Base-by-base conservation (phyloP, 208 protist genomes). In the Tritrichomonas musculus region DNA sequence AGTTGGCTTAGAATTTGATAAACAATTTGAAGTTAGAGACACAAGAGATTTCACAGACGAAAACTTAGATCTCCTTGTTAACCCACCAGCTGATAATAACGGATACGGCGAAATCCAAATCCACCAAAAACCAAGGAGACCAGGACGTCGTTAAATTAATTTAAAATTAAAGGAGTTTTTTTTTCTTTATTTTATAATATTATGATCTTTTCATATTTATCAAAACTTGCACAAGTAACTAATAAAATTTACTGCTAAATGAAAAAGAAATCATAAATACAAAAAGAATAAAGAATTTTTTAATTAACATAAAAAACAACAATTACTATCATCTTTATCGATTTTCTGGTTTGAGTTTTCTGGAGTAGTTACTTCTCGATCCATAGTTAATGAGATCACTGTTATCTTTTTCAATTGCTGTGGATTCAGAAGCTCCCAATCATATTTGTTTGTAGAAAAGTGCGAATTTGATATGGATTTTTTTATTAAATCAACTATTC, bases 1-100 rank as follows among this genome's bases (percentile, higher is more conserved):
- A 53, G 9, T 3, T 44, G 73, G 73, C 25, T 8, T 84, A n/a
- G 44, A 49, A n/a, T 84, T 84, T 25, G 44, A 47, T 53, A 33
- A 84, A 44, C 25, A 25, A 11, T 84, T 84, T 8, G 73, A 84
- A 84, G 36, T 84, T 44, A 84, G 73, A 84, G 73, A 84, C 53
- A n/a, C 49, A 44, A 44, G 36, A 47, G 73, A 84, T 47, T 84
- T 84, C 41, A 53, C 20, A 14, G 73, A 84, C 53, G 17, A 36
- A 1, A 53, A 84, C 73, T 53, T 84, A 1, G 73, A 84, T 49
- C 3, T 33, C 2, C 44, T 84, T 0, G 36, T 84, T n/a, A 33
- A 84, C 41, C 73, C 73, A 84, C 1, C 44, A 11, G 17, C 49
- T 3, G 73, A 84, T 33, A 44, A 0, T 20, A 36, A 84, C 73